Evolutionary conservation across 495 filamentous ascomycete species (phyloP).

Genomic region (Apiosordaria backusii): DNA sequence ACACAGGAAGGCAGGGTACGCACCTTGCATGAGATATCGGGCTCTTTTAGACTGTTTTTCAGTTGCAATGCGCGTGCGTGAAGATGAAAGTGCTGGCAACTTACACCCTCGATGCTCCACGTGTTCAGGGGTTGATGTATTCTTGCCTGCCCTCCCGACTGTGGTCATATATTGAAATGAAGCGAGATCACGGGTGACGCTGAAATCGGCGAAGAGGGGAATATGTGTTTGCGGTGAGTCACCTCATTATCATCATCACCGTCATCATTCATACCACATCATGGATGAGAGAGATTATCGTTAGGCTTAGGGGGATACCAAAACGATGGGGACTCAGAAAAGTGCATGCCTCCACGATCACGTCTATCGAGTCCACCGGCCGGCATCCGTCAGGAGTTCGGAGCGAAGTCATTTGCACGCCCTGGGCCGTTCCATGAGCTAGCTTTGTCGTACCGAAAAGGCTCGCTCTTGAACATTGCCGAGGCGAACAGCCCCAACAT

Average conservation of each 20-base stretch:
- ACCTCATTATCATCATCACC: background rate
- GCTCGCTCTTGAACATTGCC: background rate
- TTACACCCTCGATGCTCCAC: constrained; percentile 12
- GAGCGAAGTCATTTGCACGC: background rate
- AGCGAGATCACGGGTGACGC: background rate
- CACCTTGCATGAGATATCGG: background rate
- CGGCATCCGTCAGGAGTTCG: background rate
- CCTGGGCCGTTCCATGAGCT: background rate
- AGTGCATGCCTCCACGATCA: background rate
- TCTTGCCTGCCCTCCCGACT: background rate
- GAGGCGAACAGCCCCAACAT: background rate
- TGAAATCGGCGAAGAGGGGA: background rate
- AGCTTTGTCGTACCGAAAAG: background rate
- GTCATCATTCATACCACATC: background rate
- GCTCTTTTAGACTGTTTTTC: background rate
- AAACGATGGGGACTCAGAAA: background rate
- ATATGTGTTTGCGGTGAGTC: background rate
- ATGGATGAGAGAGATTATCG: background rate
- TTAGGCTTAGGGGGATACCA: background rate
- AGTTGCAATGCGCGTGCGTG: background rate
- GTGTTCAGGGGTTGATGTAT: constrained; percentile 11
- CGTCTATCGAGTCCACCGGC: background rate
- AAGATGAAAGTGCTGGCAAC: background rate
- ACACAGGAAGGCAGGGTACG: background rate
- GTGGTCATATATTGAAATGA: background rate